These are phyloP conservation scores for Darksidea phi DNA, from an alignment of 495 filamentous ascomycete genomes.

Conservation along the genomic window DNA sequence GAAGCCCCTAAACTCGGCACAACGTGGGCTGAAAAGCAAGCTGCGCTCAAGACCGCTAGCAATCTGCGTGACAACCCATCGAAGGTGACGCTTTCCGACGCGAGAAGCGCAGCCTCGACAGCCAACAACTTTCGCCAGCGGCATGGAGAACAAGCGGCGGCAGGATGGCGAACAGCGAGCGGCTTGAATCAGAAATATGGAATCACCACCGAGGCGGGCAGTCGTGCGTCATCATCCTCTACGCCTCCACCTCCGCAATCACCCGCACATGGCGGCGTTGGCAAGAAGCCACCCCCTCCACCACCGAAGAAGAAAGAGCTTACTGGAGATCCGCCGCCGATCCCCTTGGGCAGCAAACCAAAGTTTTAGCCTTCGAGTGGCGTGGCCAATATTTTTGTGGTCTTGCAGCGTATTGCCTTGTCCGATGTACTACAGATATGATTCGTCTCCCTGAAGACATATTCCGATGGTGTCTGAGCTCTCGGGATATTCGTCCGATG, in stretches of 20 bases:
- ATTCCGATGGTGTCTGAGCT: too few species aligned
- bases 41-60: conserved; percentile 57
- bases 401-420: too few species aligned
- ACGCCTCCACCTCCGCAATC: conserved; percentile 16
- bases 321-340: conserved; percentile 48
- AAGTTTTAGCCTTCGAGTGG: conserved; percentile 26
- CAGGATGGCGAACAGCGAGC: conserved; percentile 61
- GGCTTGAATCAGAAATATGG: conserved; percentile 56
- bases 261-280: conserved; percentile 15
- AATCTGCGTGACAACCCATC: conserved; percentile 57
- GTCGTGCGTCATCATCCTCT: conserved; percentile 1
- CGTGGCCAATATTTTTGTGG: background rate
- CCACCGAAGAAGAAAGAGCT: conserved; percentile 62
- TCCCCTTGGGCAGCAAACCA: conserved; percentile 46
- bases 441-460: too few species aligned
- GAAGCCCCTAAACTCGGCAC: conserved; percentile 51
- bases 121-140: conserved; percentile 70
- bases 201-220: conserved; percentile 38
- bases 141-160: conserved; percentile 69
- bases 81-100: conserved; percentile 58
- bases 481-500: too few species aligned
- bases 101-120: conserved; percentile 56
- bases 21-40: conserved; percentile 61
- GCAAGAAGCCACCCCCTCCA: conserved; percentile 65
- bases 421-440: too few species aligned